Evolutionary conservation across 331 rosid species (phyloP).

Genomic region (Dryas integrifolia): DNA sequence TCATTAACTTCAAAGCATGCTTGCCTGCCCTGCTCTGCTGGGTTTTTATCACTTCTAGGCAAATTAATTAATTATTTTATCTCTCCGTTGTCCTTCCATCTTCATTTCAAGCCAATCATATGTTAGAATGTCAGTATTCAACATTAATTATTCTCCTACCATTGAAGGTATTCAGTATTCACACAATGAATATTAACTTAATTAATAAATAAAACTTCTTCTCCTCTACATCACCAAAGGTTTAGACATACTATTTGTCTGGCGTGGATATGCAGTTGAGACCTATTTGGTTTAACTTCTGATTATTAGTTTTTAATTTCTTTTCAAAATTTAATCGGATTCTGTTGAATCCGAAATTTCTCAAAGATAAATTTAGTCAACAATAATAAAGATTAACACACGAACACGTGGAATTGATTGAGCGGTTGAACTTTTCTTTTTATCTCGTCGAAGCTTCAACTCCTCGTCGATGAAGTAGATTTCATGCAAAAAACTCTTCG

Average conservation of each 20-base stretch:
- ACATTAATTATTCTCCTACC: constrained; percentile 18
- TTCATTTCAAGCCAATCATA: constrained; percentile 36
- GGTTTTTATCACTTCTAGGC: constrained; percentile 40
- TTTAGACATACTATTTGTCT: constrained; percentile 6
- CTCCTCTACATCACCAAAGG: constrained; percentile 10
- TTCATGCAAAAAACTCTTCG: too few relatives aligned
- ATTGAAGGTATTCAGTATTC: constrained; percentile 7
- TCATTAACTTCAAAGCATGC: constrained; percentile 72
- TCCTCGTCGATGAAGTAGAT: too few relatives aligned
- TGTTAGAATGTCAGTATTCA: constrained; percentile 22
- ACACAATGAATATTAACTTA: neutral
- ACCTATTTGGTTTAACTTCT: constrained; percentile 1
- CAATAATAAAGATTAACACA: too few relatives aligned
- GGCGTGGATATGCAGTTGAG: neutral
- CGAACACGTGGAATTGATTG: too few relatives aligned
- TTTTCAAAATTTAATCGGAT: too few relatives aligned
- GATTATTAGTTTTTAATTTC: too few relatives aligned
- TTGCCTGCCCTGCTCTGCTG: constrained; percentile 11
- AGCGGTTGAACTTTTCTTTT: too few relatives aligned
- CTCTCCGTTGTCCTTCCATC: neutral
- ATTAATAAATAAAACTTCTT: too few relatives aligned
- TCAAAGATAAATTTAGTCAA: too few relatives aligned
- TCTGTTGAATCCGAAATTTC: too few relatives aligned
- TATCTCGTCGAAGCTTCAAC: too few relatives aligned
- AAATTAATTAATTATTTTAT: neutral